Percentiles rank a stretch among this genome's conserved stretches.
phyloP scores from a whole-genome alignment of 805 yeast species.

The Metschnikowia colocasiae region DNA sequence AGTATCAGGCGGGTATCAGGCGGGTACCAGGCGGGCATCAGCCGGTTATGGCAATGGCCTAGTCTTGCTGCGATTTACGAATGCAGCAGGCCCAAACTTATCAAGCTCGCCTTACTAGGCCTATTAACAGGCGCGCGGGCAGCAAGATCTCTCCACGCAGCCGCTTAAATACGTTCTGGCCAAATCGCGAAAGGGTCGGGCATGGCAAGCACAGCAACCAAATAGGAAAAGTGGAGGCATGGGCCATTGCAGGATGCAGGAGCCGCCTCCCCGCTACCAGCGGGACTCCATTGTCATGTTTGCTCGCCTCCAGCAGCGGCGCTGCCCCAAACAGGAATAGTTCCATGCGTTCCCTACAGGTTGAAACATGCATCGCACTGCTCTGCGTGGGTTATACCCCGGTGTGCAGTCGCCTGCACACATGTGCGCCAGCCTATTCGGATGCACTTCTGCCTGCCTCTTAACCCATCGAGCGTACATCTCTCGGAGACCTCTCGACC shows the following conservation, averaged over 20 bases:
- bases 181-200: neutral
- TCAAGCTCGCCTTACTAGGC: neutral
- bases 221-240: too few species aligned
- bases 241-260: too few species aligned
- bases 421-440: neutral
- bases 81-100: neutral
- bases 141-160: slow-evolving; percentile 1
- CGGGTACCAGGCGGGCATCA: too few species aligned
- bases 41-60: too few species aligned
- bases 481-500: neutral
- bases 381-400: neutral
- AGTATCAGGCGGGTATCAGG: too few species aligned
- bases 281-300: too few species aligned
- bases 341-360: neutral
- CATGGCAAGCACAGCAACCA: too few species aligned
- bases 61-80: neutral
- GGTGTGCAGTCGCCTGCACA: neutral
- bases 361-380: neutral
- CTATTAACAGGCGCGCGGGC: neutral
- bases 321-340: neutral
- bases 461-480: neutral
- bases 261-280: too few species aligned
- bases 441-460: neutral
- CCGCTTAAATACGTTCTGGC: neutral
- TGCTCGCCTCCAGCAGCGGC: too few species aligned